These are phyloP conservation scores for Penicillium roqueforti DNA, from an alignment of 495 filamentous ascomycete species.

Conservation along the genomic window DNA sequence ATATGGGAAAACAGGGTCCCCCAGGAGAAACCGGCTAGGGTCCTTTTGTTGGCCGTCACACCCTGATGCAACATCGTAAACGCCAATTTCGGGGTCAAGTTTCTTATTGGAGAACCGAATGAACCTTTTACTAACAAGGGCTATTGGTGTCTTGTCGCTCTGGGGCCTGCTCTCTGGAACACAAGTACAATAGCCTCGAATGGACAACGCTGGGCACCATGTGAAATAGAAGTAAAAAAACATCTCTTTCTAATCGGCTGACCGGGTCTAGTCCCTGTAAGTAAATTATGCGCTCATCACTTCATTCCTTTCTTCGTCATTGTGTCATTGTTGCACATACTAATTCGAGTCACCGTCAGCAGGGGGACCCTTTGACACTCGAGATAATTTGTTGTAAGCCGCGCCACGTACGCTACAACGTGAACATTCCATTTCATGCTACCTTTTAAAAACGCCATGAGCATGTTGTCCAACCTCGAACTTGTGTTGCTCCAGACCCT, in stretches of 20 bases:
- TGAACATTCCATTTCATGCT: conserved; percentile 25
- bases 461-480: conserved; percentile 26
- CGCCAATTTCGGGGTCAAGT: conserved; percentile 14
- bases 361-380: conserved; percentile 10
- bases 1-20: conserved; percentile 7
- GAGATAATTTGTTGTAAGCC: conserved; percentile 1
- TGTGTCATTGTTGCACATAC: conserved; percentile 30
- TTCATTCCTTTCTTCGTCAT: conserved; percentile 19
- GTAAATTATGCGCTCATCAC: conserved; percentile 12
- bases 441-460: conserved; percentile 23
- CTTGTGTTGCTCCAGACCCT: conserved; percentile 6
- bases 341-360: conserved; percentile 24
- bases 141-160: conserved; percentile 10
- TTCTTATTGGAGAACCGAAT: conserved; percentile 11
- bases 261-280: conserved; percentile 11
- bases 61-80: conserved; percentile 38
- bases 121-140: conserved; percentile 13
- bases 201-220: conserved; percentile 11
- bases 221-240: conserved; percentile 17
- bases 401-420: conserved; percentile 14
- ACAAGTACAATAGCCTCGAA: not conserved
- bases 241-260: conserved; percentile 16
- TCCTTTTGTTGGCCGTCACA: conserved; percentile 24
- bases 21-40: conserved; percentile 8
- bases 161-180: conserved; percentile 9